Percentiles rank a stretch among this genome's conserved stretches.
Conservation (phyloP, 768 basidiomycete species). For the Pisolithus tinctorius region DNA sequence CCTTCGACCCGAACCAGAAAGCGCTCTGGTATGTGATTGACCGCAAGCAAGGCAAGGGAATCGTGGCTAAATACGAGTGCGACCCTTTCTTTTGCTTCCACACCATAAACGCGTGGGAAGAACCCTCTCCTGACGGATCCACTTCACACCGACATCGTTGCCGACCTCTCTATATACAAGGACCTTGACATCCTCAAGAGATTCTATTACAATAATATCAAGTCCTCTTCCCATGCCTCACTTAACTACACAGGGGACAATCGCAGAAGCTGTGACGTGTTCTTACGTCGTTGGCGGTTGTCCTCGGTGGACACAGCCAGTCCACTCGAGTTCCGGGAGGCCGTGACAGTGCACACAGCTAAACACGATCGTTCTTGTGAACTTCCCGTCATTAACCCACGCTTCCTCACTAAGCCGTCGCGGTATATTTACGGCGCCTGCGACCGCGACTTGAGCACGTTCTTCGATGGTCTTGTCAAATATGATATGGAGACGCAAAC, state of each 20-base stretch:
- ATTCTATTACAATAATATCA: constrained; percentile 26
- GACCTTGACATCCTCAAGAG: constrained; percentile 27
- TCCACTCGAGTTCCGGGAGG: constrained; percentile 12
- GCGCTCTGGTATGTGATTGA: constrained; percentile 34
- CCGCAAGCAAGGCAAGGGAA: constrained; percentile 27
- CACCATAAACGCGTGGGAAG: constrained; percentile 34
- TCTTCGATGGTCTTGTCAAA: constrained; percentile 31
- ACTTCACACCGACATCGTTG: constrained; percentile 24
- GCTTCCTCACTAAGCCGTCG: constrained; percentile 24
- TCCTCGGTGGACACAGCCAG: constrained; percentile 15
- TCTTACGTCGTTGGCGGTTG: constrained; percentile 28
- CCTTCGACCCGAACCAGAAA: constrained; percentile 23
- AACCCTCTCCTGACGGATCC: constrained; percentile 14
- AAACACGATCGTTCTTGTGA: constrained; percentile 26
- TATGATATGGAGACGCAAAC: constrained; percentile 23
- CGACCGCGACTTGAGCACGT: constrained; percentile 23
- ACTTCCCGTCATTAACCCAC: constrained; percentile 30
- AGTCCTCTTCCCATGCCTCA: constrained; percentile 17
- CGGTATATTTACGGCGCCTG: constrained; percentile 28
- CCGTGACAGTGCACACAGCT: constrained; percentile 15
- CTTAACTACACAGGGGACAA: constrained; percentile 21
- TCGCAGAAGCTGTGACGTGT: constrained; percentile 10
- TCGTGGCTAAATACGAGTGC: constrained; percentile 31
- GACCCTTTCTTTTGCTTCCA: constrained; percentile 37
- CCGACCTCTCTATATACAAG: constrained; percentile 31